Base-by-base conservation (phyloP, 2,329 filamentous ascomycete species). In the Sporothrix sp. region DNA sequence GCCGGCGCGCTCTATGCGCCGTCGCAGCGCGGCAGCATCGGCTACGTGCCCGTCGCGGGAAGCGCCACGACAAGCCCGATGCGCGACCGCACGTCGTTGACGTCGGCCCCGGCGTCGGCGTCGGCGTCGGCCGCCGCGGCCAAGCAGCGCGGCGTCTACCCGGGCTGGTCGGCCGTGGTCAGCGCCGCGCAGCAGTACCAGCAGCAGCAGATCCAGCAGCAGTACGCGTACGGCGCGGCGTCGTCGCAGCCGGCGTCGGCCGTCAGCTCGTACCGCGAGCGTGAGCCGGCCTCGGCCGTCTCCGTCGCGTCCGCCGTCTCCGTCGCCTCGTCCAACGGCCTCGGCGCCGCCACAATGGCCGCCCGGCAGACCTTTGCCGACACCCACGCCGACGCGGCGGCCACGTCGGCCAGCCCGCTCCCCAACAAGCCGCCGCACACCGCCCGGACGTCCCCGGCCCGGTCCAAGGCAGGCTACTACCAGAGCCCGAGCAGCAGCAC, bases 111-210 rank as follows among this genome's bases (percentile, higher is more conserved):
- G 20, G 27, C 9, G 6, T 27, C 18, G 8, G 18, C 30, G 4
- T 21, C 30, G 20, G 11, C 32, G 6, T 10, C 18, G 4, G n/a
- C 13, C 3, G 27, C 16, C 8, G 49, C 49, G 3, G 37, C 43
- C 36, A 35, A 35, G 23, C 46, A 46, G 23, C 46, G 45, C 25
- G 28, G 28, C 23, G 50, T 40, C 45, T 49, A 49, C 46, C 46
- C 40, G 46, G 51, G 51, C 25, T 52, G 51, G 51, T 30, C 51
- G 7, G 40, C 51, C 28, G 42, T 52, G 46, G 21, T 51, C 7
- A 30, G 38, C 7, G 33, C 39, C 0, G 27, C 39, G 2, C 51
- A 52, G 45, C 50, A 52, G 50, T 43, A 47, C 42, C 48, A 50
- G 32, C 21, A 30, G 28, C 37, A 42, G 20, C 27, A 36, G 37